Conservation (phyloP, 2,329 filamentous ascomycete genomes). For the Diaporthe citriasiana region DNA sequence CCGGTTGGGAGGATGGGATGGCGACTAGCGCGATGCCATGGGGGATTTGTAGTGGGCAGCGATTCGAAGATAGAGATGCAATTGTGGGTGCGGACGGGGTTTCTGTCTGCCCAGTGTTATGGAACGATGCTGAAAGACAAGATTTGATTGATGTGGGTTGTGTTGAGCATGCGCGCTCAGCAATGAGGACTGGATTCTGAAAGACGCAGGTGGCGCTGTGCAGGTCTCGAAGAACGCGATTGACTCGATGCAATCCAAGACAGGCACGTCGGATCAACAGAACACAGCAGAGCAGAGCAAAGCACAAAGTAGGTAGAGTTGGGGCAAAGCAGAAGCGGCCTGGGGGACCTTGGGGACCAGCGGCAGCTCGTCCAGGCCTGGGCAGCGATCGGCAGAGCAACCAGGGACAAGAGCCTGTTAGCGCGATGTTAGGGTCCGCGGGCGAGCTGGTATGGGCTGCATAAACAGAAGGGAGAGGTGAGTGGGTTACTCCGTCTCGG, state of each 20-base stretch:
- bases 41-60: conserved; percentile 24
- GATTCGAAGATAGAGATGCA: conserved; percentile 30
- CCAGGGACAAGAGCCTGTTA: conserved; percentile 14
- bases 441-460: conserved; percentile 17
- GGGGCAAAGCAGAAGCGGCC: conserved; percentile 21
- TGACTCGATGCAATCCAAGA: conserved; percentile 33
- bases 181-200: conserved; percentile 26
- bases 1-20: conserved; percentile 27
- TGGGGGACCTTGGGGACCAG: conserved; percentile 22
- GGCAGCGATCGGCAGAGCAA: conserved; percentile 13
- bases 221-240: conserved; percentile 30
- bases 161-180: conserved; percentile 24
- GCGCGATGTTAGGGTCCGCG: background rate
- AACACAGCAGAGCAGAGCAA: conserved; percentile 1
- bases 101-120: conserved; percentile 7
- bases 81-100: conserved; percentile 21
- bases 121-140: conserved; percentile 18
- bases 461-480: conserved; percentile 17
- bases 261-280: conserved; percentile 16
- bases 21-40: conserved; percentile 41
- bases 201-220: conserved; percentile 31
- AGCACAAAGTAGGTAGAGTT: too few species aligned
- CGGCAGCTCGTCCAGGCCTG: conserved; percentile 11
- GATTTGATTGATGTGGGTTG: background rate
- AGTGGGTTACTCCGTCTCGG: conserved; percentile 30